phyloP scores from a whole-genome alignment of 1,284 basidiomycete genomes.

The Phaffia rhodozyma region DNA sequence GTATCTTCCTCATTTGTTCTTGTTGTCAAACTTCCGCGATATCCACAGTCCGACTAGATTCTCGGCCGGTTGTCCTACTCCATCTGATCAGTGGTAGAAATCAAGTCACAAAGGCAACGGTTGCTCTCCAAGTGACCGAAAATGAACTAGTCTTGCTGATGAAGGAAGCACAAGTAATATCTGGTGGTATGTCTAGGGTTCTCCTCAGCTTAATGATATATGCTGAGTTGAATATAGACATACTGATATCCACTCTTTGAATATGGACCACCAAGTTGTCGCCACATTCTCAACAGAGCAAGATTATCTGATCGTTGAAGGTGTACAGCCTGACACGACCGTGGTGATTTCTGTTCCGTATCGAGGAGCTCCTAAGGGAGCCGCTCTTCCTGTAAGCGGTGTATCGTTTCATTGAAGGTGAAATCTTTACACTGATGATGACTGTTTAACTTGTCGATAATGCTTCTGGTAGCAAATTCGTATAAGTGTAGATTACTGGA shows the following conservation, averaged over 20 bases:
- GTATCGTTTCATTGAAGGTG: not conserved
- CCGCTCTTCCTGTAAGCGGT: slow-evolving; percentile 1
- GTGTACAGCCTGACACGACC: not conserved
- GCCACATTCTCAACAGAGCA: not conserved
- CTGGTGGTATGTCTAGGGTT: not conserved
- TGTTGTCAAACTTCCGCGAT: not conserved
- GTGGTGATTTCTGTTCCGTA: slow-evolving; percentile 15
- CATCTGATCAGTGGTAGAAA: slow-evolving; percentile 14
- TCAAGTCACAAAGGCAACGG: not conserved
- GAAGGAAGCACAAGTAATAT: slow-evolving; percentile 1
- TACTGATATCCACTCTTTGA: not conserved
- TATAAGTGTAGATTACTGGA: slow-evolving; percentile 17
- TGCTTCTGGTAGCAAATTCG: slow-evolving; percentile 2
- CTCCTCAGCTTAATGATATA: not conserved
- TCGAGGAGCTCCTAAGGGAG: slow-evolving; percentile 9
- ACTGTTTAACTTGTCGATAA: too few species aligned
- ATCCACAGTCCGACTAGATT: slow-evolving; percentile 7
- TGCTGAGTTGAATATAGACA: not conserved
- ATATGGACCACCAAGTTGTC: not conserved
- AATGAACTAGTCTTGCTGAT: slow-evolving; percentile 7
- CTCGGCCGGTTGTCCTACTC: slow-evolving; percentile 8
- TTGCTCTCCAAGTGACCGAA: not conserved
- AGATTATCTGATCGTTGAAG: not conserved
- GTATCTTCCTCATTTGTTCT: not conserved
- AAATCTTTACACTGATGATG: not conserved